phyloP scores from a whole-genome alignment of 2,329 filamentous ascomycete species.

The Fusarium heterosporum region DNA sequence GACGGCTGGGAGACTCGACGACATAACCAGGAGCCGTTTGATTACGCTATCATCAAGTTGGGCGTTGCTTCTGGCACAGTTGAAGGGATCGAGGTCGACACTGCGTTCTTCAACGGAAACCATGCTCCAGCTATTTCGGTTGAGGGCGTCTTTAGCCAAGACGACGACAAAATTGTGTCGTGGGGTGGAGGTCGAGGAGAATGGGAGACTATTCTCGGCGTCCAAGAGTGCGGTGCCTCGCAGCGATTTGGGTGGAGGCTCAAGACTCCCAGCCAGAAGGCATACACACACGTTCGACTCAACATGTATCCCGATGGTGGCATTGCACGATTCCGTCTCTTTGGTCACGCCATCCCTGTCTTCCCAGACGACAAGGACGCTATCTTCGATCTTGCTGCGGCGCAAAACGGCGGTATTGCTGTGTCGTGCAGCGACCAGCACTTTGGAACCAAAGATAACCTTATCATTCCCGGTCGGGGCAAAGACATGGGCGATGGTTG shows the following conservation, averaged over 20 bases:
- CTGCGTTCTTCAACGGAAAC: conserved; percentile 84
- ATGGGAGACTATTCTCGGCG: conserved; percentile 78
- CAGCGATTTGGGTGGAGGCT: conserved; percentile 81
- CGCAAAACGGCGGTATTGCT: conserved; percentile 82
- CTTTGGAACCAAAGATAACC: conserved; percentile 83
- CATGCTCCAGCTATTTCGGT: conserved; percentile 84
- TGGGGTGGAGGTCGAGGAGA: conserved; percentile 69
- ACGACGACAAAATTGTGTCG: conserved; percentile 72
- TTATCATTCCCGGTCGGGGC: conserved; percentile 81
- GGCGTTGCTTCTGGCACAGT: conserved; percentile 78
- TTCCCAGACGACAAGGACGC: conserved; percentile 74
- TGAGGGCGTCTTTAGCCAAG: conserved; percentile 76
- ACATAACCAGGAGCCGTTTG: conserved; percentile 72
- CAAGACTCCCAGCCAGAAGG: conserved; percentile 67
- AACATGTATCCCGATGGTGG: conserved; percentile 90
- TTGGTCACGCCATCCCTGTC: conserved; percentile 79
- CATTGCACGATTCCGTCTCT: conserved; percentile 83
- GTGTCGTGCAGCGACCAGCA: conserved; percentile 84
- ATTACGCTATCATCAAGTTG: conserved; percentile 75
- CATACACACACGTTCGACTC: conserved; percentile 82
- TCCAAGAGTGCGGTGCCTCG: conserved; percentile 78
- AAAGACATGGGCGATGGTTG: conserved; percentile 91
- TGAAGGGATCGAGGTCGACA: conserved; percentile 82
- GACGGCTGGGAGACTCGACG: conserved; percentile 77
- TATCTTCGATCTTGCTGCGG: conserved; percentile 80